Conservation (phyloP, 208 protist genomes). For the Crithidia brevicula region DNA sequence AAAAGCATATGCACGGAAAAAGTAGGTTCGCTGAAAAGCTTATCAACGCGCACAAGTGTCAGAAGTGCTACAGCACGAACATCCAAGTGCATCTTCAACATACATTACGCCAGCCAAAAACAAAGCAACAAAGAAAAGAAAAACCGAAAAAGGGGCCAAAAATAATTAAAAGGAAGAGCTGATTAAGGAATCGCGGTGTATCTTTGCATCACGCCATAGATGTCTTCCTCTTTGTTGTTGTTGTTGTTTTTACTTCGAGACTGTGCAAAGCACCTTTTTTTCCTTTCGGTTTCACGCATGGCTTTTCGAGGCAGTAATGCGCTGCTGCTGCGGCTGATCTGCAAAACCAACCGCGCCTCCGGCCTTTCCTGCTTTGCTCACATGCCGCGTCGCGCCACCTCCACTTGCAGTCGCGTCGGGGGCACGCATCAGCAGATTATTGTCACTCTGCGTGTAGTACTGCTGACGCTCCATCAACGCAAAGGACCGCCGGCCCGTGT, state of each 20-base stretch:
- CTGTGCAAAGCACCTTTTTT: neutral
- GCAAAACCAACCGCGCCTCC: neutral
- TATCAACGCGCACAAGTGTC: too few relatives aligned
- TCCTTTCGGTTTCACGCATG: neutral
- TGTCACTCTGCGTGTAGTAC: slow-evolving; percentile 90
- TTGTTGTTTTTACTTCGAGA: too few relatives aligned
- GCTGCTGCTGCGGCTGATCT: neutral
- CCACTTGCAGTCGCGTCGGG: neutral
- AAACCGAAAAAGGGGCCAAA: neutral
- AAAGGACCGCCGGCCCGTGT: slow-evolving; percentile 55
- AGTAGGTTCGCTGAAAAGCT: too few relatives aligned
- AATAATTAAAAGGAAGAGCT: neutral
- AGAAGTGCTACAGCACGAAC: too few relatives aligned
- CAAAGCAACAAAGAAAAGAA: slow-evolving; percentile 5
- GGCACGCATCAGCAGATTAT: slow-evolving; percentile 60
- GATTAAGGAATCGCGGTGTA: too few relatives aligned
- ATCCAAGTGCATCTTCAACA: too few relatives aligned
- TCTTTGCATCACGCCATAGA: too few relatives aligned
- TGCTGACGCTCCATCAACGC: slow-evolving; percentile 81
- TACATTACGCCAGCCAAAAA: too few relatives aligned
- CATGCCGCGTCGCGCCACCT: neutral
- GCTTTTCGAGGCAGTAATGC: neutral
- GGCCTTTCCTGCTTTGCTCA: neutral
- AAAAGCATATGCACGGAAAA: too few relatives aligned
- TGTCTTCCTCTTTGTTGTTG: too few relatives aligned